phyloP scores from a whole-genome alignment of 2,329 filamentous ascomycete genomes.

The Thelonectria olida region DNA sequence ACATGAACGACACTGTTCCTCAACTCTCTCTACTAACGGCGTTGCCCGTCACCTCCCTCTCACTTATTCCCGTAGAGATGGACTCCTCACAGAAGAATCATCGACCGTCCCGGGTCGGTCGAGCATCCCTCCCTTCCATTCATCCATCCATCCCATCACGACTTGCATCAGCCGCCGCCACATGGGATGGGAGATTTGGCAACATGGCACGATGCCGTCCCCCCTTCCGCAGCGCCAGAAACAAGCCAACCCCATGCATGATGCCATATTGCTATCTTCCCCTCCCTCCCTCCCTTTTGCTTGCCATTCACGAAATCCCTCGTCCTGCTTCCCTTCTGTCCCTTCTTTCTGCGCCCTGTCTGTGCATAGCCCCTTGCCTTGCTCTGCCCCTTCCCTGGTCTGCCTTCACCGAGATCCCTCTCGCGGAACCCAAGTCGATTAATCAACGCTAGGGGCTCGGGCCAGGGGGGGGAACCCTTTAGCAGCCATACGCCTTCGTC shows the following conservation, averaged over 20 bases:
- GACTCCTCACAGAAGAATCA: no score
- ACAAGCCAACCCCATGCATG: constrained; percentile 26
- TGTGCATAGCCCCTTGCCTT: background rate
- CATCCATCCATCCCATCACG: background rate
- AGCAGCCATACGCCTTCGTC: background rate
- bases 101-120: no score
- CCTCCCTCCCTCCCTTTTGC: background rate
- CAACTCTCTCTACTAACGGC: background rate
- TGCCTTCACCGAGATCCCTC: constrained; percentile 13
- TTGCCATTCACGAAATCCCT: no score
- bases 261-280: constrained; percentile 23
- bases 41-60: background rate
- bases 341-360: background rate
- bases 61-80: background rate
- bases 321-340: background rate
- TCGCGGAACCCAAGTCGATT: background rate
- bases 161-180: constrained; percentile 14
- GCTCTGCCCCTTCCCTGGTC: background rate
- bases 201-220: constrained; percentile 25
- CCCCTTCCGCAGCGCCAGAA: constrained; percentile 3
- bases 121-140: background rate
- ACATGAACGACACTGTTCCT: background rate
- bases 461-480: background rate
- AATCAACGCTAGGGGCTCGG: background rate
- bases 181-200: background rate